Base-by-base conservation (phyloP, 176 grass and related monocot genomes). In the Hordeum marinum region DNA sequence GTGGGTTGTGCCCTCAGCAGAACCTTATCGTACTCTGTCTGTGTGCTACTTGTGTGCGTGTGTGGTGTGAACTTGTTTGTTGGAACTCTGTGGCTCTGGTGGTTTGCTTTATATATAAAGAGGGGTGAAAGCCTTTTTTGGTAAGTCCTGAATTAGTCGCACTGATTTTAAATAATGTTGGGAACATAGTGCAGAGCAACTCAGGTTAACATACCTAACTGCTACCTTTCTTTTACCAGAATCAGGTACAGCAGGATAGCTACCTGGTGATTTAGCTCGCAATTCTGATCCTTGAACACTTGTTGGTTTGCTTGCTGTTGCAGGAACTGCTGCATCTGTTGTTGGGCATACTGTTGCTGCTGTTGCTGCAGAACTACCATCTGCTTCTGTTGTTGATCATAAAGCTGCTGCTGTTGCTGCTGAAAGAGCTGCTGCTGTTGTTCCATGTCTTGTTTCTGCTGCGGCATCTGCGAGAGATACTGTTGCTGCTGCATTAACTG, bases 381-480 rank as follows among this genome's bases (percentile, higher is more conserved):
- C 58, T 88, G 90, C 63, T 91, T 87, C 54, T 88, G 94, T 29
- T 96, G 94, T 31, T 88, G 72, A 52, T 89, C 86, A 78, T 82
- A 82, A 48, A 87, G 87, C 15, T 87, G 90, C 29, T 90, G 93
- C 42, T 90, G 93, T 69, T 88, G 90, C 76, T 87, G 76, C 67
- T 92, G 90, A 72, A 85, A 72, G 42, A 88, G 83, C 83, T 88
- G 78, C 66, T 88, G 74, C 45, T 89, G 64, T 15, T 82, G 85
- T 87, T 39, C 34, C 45, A 68, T 8, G 74, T 85, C 75, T 63
- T 87, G 78, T 60, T 83, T 60, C 26, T 76, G 57, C 66, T 70
- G 89, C 27, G 50, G 85, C 67, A 87, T 32, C 72, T 73, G 85
- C 10, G 32, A 75, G 9, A 83, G 37, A 81, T 71, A 60, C 41